Base-by-base conservation (phyloP, 2,329 filamentous ascomycete species). In the Cercospora beticola region DNA sequence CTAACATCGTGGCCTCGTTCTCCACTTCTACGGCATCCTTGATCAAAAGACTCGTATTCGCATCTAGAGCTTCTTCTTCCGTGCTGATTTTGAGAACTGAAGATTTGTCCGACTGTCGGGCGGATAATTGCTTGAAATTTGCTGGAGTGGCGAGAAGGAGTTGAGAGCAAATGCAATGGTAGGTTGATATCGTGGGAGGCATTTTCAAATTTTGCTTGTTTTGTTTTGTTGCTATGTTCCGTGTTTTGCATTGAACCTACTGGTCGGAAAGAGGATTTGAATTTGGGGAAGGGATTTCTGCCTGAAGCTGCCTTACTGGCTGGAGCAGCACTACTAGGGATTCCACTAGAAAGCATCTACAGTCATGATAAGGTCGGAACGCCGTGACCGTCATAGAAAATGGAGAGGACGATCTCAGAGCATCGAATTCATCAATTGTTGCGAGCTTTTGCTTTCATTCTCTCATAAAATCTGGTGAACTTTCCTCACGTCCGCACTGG, bases 131-230 rank as follows among this genome's bases (percentile, higher is more conserved):
- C 30, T 80, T 70, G 58, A 91, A 80, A 2, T 82, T 77, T n/a
- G 33, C 84, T 0, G 86, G 87, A 56, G 83, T 88, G 23, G 88
- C 85, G 70, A 91, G 83, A 65, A 91, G 81, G 70, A 91, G 85
- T 73, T 89, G 85, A 57, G 83, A 87, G 83, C 89, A 92, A 76
- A 89, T 84, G 83, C 89, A 91, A 80, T 87, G 86, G 79, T 87
- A 87, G 68, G 85, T 87, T 43, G 63, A 68, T 49, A 73, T 31
- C 4, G 40, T 28, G 33, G 63, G 12, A 16, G 31, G 16, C 30
- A 59, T 66, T 60, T 57, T 28, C 31, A n/a, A 18, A n/a, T 4
- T 4, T 9, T 21, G n/a, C 8, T 16, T 12, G 8, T 21, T 28
- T 28, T n/a, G n/a, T 36, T 21, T 52, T 28, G 16, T 18, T 23